Evolutionary conservation across 495 filamentous ascomycete species (phyloP), one percentile per base, ranked within the genome.

Genomic region (Aspergillus cavernicola): DNA sequence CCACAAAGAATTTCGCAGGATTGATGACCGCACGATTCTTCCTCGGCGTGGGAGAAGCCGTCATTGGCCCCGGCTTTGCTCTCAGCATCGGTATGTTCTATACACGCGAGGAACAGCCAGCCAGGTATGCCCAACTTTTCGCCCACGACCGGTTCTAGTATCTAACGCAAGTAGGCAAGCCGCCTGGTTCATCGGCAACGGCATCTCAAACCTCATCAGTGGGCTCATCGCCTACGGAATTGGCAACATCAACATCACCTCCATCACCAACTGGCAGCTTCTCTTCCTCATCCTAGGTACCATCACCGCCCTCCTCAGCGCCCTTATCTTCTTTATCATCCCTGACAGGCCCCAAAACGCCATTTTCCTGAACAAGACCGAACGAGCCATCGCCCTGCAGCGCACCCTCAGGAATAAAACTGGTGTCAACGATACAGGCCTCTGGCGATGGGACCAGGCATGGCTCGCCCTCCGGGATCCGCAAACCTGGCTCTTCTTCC

Each of bases 391-490:
- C 59, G 78, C 78, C 1, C 59, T 84, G 10, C 77, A 84, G 60
- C 70, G 82, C 26, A 79, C 82, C 7, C 67, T 80, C 4, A 67
- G 68, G n/a, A 85, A 85, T 41, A 79, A 84, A 56, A 80, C 80
- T 10, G 69, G 71, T 31, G 80, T 83, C 13, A 67, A 83, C 24
- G 79, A 82, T 28, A 78, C 74, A 12, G 82, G 81, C 18, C 67
- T 71, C 12, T 85, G 83, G 58, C 77, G 76, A 49, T 79, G 69
- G 70, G 63, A 73, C n/a, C 83, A 86, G 32, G 76, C 76, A 15
- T 65, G 61, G 45, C 68, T 80, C 63, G 73, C 78, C 1, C 56
- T 82, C 12, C 63, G 64, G 10, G 69, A 84, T 61, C 80, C 78
- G 0, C 77, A 80, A 54, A 79, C 66, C 2, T 85, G 71, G 71